Conservation (phyloP, 352 stramenopile species). For the Phytophthora citricola region DNA sequence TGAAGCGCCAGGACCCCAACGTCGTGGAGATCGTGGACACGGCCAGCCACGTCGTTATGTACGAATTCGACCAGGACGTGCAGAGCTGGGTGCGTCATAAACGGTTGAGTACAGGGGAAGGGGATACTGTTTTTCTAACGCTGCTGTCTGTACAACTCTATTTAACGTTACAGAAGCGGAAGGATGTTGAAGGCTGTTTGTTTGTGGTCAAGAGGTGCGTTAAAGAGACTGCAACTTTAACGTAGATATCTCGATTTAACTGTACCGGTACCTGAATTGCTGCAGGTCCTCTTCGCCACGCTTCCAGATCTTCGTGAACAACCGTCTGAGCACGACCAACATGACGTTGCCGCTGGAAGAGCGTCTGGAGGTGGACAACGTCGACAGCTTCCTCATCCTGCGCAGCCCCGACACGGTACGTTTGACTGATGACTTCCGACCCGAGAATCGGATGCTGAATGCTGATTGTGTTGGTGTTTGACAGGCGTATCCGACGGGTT, state of each 20-base stretch:
- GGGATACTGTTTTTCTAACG: conserved; percentile 7
- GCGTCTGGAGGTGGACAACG: conserved; percentile 78
- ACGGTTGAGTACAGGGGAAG: no score
- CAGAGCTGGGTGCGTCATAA: conserved; percentile 81
- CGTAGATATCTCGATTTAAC: no score
- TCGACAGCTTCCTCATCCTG: conserved; percentile 88
- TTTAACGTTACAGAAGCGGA: conserved; percentile 69
- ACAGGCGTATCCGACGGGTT: conserved; percentile 59
- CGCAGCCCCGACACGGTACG: conserved; percentile 67
- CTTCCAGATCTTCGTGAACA: conserved; percentile 91
- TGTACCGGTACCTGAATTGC: background rate
- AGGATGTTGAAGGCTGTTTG: conserved; percentile 85
- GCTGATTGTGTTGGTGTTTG: background rate
- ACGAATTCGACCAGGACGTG: conserved; percentile 86
- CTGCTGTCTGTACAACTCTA: conserved; percentile 5
- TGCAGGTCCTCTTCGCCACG: conserved; percentile 72
- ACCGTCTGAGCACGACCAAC: conserved; percentile 89
- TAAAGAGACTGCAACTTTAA: no score
- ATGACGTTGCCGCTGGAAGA: conserved; percentile 81
- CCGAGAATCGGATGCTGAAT: conserved; percentile 1
- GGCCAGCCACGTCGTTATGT: conserved; percentile 87
- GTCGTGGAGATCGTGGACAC: conserved; percentile 87
- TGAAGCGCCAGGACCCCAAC: conserved; percentile 83
- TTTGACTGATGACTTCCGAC: background rate
- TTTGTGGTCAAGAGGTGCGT: conserved; percentile 84